phyloP scores from a whole-genome alignment of 805 yeast species.

The Barnettozyma siamensis region DNA sequence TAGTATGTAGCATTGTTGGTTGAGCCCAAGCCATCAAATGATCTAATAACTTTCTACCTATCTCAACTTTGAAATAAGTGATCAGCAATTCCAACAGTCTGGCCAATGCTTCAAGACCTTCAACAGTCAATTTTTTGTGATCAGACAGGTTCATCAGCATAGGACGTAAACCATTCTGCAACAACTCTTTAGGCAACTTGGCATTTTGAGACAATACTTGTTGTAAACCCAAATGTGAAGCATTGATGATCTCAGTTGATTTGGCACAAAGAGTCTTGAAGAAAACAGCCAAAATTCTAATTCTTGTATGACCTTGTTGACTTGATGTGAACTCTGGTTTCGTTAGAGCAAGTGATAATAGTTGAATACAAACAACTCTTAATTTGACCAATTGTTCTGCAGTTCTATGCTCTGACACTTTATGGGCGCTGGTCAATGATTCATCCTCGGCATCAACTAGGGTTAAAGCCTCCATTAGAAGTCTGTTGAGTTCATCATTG shows the following conservation, averaged over 20 bases:
- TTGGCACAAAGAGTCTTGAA: slow-evolving; percentile 87
- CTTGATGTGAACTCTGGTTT: slow-evolving; percentile 78
- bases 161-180: slow-evolving; percentile 94
- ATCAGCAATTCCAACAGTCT: slow-evolving; percentile 78
- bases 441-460: slow-evolving; percentile 98
- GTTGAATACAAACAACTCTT: slow-evolving; percentile 82
- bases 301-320: slow-evolving; percentile 71
- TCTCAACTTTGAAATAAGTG: slow-evolving; percentile 93
- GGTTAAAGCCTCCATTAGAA: slow-evolving; percentile 86
- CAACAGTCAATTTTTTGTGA: slow-evolving; percentile 81
- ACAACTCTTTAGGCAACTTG: slow-evolving; percentile 84
- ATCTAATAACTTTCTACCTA: slow-evolving; percentile 87
- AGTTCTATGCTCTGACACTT: slow-evolving; percentile 80
- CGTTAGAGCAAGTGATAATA: slow-evolving; percentile 76
- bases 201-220: slow-evolving; percentile 79
- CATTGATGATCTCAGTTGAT: slow-evolving; percentile 82
- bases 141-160: slow-evolving; percentile 94
- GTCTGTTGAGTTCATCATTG: slow-evolving; percentile 81
- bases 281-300: slow-evolving; percentile 85
- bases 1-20: slow-evolving; percentile 64
- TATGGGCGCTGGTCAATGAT: slow-evolving; percentile 80
- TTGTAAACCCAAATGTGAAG: slow-evolving; percentile 85
- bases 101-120: slow-evolving; percentile 89
- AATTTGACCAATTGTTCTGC: slow-evolving; percentile 82
- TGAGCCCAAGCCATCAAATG: slow-evolving; percentile 96